Evolutionary conservation across 1,284 basidiomycete genomes (phyloP), one percentile per base, ranked within the genome.

Genomic region (Irpex rosettiformis): DNA sequence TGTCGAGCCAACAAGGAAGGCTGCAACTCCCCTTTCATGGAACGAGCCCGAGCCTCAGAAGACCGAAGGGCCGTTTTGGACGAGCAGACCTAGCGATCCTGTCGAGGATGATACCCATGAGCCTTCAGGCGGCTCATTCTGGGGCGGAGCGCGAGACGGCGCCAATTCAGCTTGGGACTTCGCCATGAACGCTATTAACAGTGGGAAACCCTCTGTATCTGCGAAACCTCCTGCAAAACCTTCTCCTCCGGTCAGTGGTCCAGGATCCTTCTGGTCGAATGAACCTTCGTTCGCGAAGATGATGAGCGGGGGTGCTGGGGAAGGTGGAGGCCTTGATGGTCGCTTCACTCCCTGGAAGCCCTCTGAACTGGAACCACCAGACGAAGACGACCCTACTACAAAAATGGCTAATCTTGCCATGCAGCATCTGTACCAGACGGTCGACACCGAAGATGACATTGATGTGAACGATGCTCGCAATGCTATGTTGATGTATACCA

Each of bases 361-460:
- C 3, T 22, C 52, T 18, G 10, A 22, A 4, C 18, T n/a, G n/a
- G 52, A 11, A n/a, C 28, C 48, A 5, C 22, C 24, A 18, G 49
- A 58, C 16, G 48, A 27, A 24, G 29, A 22, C 28, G 58, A 49
- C 28, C 30, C 55, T 18, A 54, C 53, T 13, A 55, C 54, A 33
- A 61, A 58, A 30, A 61, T 61, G 56, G 57, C 57, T 8, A 56
- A 58, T 16, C 54, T 61, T 18, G 60, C 56, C 3, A 30, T 58
- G 6, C 47, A 61, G 45, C 57, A 58, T 33, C 51, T 61, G 18
- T 48, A 33, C 40, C 22, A 60, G 45, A 37, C 33, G 33, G 33
- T 37, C 16, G 33, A 11, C 22, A 51, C 42, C 10, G 22, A 25
- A 21, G 53, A 21, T 10, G 45, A 45, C 5, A 53, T 55, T n/a